These are phyloP conservation scores for Melampsora larici-populina DNA, from an alignment of 1,284 basidiomycete genomes.

Conservation along the genomic window DNA sequence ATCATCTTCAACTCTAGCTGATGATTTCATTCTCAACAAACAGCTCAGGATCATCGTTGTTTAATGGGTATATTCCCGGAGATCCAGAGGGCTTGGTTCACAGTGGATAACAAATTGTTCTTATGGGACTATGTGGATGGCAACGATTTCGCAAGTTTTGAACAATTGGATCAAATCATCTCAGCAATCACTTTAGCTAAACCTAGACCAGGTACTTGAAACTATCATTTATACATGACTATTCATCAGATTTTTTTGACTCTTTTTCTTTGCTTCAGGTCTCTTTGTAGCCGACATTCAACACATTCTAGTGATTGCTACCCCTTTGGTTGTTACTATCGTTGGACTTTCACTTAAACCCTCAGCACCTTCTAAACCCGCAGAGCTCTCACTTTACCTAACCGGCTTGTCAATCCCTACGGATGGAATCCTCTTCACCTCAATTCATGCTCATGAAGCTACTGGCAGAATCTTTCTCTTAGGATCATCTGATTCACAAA, in stretches of 20 bases:
- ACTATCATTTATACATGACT: background rate
- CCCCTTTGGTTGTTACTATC: conserved; percentile 74
- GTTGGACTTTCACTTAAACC: conserved; percentile 71
- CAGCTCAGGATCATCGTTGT: conserved; percentile 46
- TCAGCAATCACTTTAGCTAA: conserved; percentile 59
- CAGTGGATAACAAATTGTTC: conserved; percentile 88
- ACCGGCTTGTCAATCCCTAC: conserved; percentile 78
- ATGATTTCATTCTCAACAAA: conserved; percentile 42
- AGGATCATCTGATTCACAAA: conserved; percentile 36
- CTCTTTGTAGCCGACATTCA: conserved; percentile 93
- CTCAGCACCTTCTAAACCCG: conserved; percentile 55
- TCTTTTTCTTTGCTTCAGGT: conserved; percentile 49
- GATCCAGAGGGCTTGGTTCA: conserved; percentile 92
- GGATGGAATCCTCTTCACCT: conserved; percentile 70
- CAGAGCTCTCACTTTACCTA: conserved; percentile 81
- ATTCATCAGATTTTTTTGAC: conserved; percentile 2
- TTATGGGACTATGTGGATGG: conserved; percentile 95
- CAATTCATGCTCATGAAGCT: conserved; percentile 67
- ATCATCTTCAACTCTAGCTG: background rate
- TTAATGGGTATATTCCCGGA: conserved; percentile 86
- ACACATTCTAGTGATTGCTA: conserved; percentile 84
- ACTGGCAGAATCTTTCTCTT: conserved; percentile 84
- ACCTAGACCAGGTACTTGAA: conserved; percentile 48
- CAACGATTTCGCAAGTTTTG: conserved; percentile 83
- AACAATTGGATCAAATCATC: conserved; percentile 87